phyloP scores from a whole-genome alignment of 2,329 filamentous ascomycete genomes.

The Acrocalymma vagum region DNA sequence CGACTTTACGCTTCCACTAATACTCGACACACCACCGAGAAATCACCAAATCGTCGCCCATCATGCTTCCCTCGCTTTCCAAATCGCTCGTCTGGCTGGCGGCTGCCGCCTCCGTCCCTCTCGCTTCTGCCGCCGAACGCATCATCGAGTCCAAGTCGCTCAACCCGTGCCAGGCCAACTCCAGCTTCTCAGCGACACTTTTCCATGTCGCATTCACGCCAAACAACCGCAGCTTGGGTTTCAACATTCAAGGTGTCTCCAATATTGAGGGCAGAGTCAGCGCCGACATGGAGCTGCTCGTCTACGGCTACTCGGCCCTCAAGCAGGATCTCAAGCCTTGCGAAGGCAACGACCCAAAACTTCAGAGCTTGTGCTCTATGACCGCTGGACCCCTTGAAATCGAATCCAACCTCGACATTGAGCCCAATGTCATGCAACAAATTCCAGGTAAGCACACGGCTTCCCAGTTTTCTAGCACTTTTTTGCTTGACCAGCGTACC shows the following conservation, averaged over 20 bases:
- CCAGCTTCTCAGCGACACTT: slow-evolving; percentile 85
- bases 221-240: slow-evolving; percentile 73
- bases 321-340: slow-evolving; percentile 79
- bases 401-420: slow-evolving; percentile 69
- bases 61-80: slow-evolving; percentile 45
- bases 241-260: slow-evolving; percentile 83
- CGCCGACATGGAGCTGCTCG: slow-evolving; percentile 78
- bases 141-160: slow-evolving; percentile 84
- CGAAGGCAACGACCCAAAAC: slow-evolving; percentile 62
- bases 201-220: slow-evolving; percentile 87
- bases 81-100: slow-evolving; percentile 44
- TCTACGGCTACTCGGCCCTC: slow-evolving; percentile 82
- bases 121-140: slow-evolving; percentile 67
- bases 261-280: slow-evolving; percentile 83
- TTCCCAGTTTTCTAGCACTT: no score
- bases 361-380: slow-evolving; percentile 90
- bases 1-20: slow-evolving; percentile 14
- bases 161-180: slow-evolving; percentile 84
- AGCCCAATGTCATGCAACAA: slow-evolving; percentile 66
- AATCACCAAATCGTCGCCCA: no score
- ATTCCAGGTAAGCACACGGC: slow-evolving; percentile 68
- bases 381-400: slow-evolving; percentile 82
- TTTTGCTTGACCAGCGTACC: no score
- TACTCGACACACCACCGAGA: slow-evolving; percentile 17
- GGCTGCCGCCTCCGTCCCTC: slow-evolving; percentile 51